Evolutionary conservation across 352 stramenopile species (phyloP), one percentile per base, ranked within the genome.

Genomic region (Phytophthora sp.): DNA sequence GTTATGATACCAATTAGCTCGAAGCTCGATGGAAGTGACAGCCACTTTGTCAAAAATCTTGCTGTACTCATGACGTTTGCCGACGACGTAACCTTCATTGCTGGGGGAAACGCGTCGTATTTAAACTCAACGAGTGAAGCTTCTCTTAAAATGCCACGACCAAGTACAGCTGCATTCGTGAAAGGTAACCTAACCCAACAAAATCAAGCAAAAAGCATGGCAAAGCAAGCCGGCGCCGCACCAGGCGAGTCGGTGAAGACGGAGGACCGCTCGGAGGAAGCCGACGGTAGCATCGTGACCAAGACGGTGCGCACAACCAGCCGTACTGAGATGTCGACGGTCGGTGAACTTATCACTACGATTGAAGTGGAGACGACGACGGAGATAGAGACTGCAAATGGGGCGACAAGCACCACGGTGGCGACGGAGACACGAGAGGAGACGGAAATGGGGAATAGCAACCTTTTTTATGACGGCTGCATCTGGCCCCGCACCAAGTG

Each of bases 21-120:
- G 9, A 65, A 52, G 32, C 20, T 23, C 2, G 27, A 42, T 39
- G 30, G 27, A 9, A 42, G 28, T 24, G 49, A 5, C 15, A 39
- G 35, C 17, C 34, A 57, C 30, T 55, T 51, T 28, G 21, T 55
- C 2, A 39, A 53, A 18, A 55, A 39, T 15, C 32, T 60, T 54
- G 53, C 60, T 51, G 41, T 52, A 1, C n/a, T 69, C 21, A 38
- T 62, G 26, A 62, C 54, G 23, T 66, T 43, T 52, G 62, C 41
- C 13, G 41, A 63, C 35, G 49, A 62, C 21, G 13, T 23, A 9
- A 42, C 48, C 11, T 12, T 61, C 2, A 42, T 65, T 18, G 38
- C 45, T 38, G 37, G 54, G 1, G 43, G 35, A 18, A 54, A 46
- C n/a, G n/a, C n/a, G n/a, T n/a, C n/a, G n/a, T n/a, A n/a, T n/a